Conservation (phyloP, 73 alveolate genomes). For the Stentor coeruleus region DNA sequence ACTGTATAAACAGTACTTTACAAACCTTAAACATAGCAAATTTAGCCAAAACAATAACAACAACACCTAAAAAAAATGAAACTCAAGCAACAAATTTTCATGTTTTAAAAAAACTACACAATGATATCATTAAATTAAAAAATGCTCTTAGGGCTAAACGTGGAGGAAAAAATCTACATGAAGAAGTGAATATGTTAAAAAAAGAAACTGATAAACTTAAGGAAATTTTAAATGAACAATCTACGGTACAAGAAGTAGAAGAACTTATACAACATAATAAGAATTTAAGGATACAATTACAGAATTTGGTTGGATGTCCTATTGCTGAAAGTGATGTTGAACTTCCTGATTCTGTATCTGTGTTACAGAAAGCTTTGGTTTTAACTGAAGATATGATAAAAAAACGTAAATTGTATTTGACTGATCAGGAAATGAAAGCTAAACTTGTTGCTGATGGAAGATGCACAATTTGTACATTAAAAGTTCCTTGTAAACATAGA, state of each 20-base stretch:
- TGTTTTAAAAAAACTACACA: background rate
- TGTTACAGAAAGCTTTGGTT: background rate
- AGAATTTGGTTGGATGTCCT: constrained; percentile 6
- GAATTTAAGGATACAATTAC: constrained; percentile 52
- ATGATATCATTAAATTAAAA: background rate
- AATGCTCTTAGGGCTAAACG: background rate
- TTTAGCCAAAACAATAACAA: too few relatives aligned
- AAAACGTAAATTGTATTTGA: constrained; percentile 2
- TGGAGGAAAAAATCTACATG: background rate
- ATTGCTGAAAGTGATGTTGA: background rate
- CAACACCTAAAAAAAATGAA: background rate
- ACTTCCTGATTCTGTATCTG: constrained; percentile 13
- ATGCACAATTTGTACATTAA: constrained; percentile 54
- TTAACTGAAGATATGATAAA: constrained; percentile 23
- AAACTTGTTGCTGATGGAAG: constrained; percentile 34
- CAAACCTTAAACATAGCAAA: too few relatives aligned
- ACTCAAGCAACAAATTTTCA: background rate
- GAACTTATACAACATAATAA: constrained; percentile 67
- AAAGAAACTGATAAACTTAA: background rate
- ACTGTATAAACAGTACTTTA: too few relatives aligned
- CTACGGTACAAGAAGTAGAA: constrained; percentile 49
- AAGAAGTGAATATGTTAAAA: background rate
- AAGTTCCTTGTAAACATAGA: constrained; percentile 59
- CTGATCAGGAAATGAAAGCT: constrained; percentile 46
- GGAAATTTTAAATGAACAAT: background rate